phyloP scores from a whole-genome alignment of 495 filamentous ascomycete species.

The Poronia punctata region DNA sequence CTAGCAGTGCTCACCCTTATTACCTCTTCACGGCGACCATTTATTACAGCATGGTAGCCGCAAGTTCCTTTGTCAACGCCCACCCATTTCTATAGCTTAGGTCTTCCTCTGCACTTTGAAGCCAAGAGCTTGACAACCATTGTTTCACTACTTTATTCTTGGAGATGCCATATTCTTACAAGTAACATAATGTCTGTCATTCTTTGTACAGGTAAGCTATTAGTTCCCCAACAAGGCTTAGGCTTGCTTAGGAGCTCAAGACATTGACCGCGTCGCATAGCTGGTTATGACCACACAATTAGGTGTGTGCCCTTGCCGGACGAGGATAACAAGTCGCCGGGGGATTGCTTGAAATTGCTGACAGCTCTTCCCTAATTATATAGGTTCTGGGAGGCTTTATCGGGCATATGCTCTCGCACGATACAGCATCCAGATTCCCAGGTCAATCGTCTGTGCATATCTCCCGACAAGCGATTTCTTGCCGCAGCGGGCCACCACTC shows the following conservation, averaged over 20 bases:
- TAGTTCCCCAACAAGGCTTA: not conserved
- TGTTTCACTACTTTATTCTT: no score
- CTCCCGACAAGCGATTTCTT: constrained; percentile 92
- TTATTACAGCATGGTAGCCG: no score
- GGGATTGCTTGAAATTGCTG: not conserved
- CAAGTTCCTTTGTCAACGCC: no score
- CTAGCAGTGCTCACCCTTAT: no score
- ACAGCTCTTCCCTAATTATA: no score
- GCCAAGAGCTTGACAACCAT: no score
- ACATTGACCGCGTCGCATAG: constrained; percentile 39
- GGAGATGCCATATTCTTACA: no score
- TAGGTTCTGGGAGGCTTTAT: constrained; percentile 97
- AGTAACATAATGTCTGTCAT: constrained; percentile 72
- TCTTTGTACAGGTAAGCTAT: constrained; percentile 68
- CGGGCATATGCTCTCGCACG: constrained; percentile 93
- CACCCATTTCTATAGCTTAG: no score
- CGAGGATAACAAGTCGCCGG: not conserved
- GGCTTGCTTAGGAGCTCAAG: not conserved
- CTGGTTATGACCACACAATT: constrained; percentile 98
- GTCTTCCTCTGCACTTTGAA: no score
- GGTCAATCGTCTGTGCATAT: constrained; percentile 96
- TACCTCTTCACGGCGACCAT: no score
- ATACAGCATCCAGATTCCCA: constrained; percentile 98
- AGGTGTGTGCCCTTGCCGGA: constrained; percentile 67
- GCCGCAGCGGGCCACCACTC: constrained; percentile 91